Evolutionary conservation across 805 yeast genomes (phyloP), one percentile per base, ranked within the genome.

Genomic region (Yarrowia sp.): DNA sequence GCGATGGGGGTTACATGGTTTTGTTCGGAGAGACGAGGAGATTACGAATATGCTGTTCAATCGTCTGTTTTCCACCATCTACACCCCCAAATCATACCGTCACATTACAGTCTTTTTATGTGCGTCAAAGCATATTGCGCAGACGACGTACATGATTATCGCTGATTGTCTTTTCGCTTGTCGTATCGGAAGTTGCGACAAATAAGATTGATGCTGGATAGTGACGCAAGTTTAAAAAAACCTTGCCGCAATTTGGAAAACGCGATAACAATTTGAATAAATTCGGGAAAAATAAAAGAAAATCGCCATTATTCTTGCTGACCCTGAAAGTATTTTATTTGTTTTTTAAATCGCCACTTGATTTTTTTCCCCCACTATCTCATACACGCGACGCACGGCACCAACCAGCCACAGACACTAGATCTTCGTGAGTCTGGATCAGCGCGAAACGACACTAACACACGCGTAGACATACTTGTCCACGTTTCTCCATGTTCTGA

Each of bases 91-190:
- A n/a, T n/a, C n/a, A n/a, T 22, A 22, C 28, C 28, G 28, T 22
- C 28, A 22, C 28, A 22, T 22, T 22, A 22, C 4, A 22, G 28
- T 22, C 28, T 22, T 22, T 3, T 5, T 3, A 22, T 22, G 28
- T 22, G 28, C 28, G 28, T 22, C 28, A 22, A 22, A 22, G 28
- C 28, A 22, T 22, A 22, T 22, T 22, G 28, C 28, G 28, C 28
- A 22, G 28, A 22, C 3, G 28, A 22, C 28, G 28, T 8, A 17
- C 28, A 42, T 22, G 33, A 44, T 44, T 44, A 32, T 45, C 36
- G 8, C 18, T 32, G 53, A 47, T 47, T 32, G 53, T 47, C 53
- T 45, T 31, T 48, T 48, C 55, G 55, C 55, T 48, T 48, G 55
- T 48, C 55, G 55, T 48, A 48, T 48, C 55, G 39, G 4, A 18